phyloP scores from a whole-genome alignment of 1,284 basidiomycete species.

The Calocybe gambosa region DNA sequence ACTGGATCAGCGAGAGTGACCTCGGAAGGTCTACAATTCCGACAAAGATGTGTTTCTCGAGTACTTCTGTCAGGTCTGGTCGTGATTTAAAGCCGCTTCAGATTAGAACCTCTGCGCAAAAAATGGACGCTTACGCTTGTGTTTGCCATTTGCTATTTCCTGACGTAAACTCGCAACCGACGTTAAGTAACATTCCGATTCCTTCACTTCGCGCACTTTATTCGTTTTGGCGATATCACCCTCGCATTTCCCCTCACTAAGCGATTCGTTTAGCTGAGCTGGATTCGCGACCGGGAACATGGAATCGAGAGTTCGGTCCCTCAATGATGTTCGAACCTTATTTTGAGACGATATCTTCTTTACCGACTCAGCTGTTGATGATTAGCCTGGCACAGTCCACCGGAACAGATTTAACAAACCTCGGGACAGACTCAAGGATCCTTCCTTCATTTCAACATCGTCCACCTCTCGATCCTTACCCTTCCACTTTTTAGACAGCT shows the following conservation, averaged over 20 bases:
- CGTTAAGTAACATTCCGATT: conserved; percentile 75
- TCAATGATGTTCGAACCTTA: conserved; percentile 87
- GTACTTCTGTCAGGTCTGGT: conserved; percentile 75
- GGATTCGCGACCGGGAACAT: conserved; percentile 74
- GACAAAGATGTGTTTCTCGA: conserved; percentile 88
- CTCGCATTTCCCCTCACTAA: conserved; percentile 15
- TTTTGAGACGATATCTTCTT: conserved; percentile 72
- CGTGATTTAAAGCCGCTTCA: conserved; percentile 1
- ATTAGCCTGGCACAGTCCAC: not conserved
- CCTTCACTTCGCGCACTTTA: conserved; percentile 55
- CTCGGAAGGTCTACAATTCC: conserved; percentile 81
- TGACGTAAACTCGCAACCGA: conserved; percentile 73
- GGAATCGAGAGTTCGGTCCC: conserved; percentile 87
- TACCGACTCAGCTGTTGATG: conserved; percentile 20
- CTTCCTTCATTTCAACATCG: conserved; percentile 24
- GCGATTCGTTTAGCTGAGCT: conserved; percentile 30
- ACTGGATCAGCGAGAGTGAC: conserved; percentile 81
- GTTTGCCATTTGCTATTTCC: conserved; percentile 53
- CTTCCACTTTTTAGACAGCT: conserved; percentile 34
- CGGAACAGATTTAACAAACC: conserved; percentile 4
- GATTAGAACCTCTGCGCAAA: not conserved
- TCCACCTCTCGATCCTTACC: conserved; percentile 39
- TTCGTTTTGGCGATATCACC: conserved; percentile 17
- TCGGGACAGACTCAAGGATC: conserved; percentile 12
- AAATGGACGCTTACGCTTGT: conserved; percentile 53